Evolutionary conservation across 306 rosid genomes (phyloP).

Genomic region (Ochetophila trinervis): DNA sequence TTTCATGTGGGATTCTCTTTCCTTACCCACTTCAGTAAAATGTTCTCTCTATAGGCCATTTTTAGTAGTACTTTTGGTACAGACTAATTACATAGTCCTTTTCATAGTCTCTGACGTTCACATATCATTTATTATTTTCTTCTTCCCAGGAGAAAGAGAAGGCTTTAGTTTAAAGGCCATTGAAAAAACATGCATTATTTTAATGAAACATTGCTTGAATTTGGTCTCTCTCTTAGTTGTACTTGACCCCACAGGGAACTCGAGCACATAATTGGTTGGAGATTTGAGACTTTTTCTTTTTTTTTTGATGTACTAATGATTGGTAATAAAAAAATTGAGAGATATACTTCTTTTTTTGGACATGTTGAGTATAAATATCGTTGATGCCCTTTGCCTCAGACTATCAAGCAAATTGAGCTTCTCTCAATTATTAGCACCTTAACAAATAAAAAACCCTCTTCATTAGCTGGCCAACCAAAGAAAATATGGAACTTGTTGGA

Average conservation of each 20-base stretch:
- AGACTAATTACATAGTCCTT: neutral
- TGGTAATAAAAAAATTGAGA: conserved; percentile 15
- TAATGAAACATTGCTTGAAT: conserved; percentile 8
- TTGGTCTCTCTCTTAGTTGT: conserved; percentile 26
- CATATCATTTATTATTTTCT: neutral
- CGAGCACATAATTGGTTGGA: conserved; percentile 15
- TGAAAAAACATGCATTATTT: neutral
- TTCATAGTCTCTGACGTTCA: conserved; percentile 13
- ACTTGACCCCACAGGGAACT: conserved; percentile 23
- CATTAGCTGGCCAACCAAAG: neutral
- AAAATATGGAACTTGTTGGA: conserved; percentile 50
- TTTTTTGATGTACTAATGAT: conserved; percentile 25
- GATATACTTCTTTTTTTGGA: neutral
- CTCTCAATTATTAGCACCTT: conserved; percentile 16
- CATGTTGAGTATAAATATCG: conserved; percentile 38
- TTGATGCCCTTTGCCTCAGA: conserved; percentile 14
- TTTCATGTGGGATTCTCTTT: too few relatives aligned
- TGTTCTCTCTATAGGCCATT: too few relatives aligned
- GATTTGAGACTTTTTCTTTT: conserved; percentile 24
- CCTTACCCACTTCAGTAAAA: too few relatives aligned
- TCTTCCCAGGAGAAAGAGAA: neutral
- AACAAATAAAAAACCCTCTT: neutral
- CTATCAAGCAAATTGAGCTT: conserved; percentile 28
- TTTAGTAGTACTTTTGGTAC: too few relatives aligned
- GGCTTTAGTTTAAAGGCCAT: neutral